Percentiles rank a stretch among this genome's conserved stretches.
These are phyloP conservation scores for Parafenestella ontariensis DNA, from an alignment of 2,329 filamentous ascomycete genomes.

Conservation along the genomic window DNA sequence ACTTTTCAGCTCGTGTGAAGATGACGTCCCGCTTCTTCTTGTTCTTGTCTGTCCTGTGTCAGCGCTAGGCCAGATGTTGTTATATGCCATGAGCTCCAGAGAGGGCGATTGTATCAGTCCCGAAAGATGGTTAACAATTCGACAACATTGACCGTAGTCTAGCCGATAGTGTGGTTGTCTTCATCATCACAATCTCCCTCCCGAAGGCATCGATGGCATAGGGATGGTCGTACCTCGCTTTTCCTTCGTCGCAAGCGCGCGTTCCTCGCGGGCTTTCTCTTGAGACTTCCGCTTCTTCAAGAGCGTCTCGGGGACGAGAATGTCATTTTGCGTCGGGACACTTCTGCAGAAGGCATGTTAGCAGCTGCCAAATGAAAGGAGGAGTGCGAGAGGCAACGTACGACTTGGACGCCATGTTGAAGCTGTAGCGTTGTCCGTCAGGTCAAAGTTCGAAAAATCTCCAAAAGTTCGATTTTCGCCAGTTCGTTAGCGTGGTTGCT, in stretches of 20 bases:
- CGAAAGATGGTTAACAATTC: conserved; percentile 98
- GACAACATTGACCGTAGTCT: conserved; percentile 98
- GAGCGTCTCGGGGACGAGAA: conserved; percentile 98
- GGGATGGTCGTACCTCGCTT: conserved; percentile 78
- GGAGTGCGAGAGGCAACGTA: conserved; percentile 57
- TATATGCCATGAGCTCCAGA: conserved; percentile 25
- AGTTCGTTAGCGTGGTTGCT: conserved; percentile 14
- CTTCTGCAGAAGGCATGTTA: conserved; percentile 63
- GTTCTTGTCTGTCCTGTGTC: conserved; percentile 72
- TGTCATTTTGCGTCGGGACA: conserved; percentile 92
- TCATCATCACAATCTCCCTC: conserved; percentile 73
- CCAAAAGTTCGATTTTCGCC: conserved; percentile 24
- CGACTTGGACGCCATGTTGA: conserved; percentile 57
- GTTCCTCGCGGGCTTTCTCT: conserved; percentile 97
- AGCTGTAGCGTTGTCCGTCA: conserved; percentile 61
- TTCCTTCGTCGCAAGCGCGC: conserved; percentile 78
- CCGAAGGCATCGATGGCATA: conserved; percentile 21
- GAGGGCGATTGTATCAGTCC: conserved; percentile 73
- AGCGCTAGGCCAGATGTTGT: conserved; percentile 29
- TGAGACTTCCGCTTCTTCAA: conserved; percentile 99
- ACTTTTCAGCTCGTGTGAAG: conserved; percentile 99
- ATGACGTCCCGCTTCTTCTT: conserved; percentile 98
- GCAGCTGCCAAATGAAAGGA: conserved; percentile 37
- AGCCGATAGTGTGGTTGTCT: conserved; percentile 84
- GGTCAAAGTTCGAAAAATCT: conserved; percentile 17